These are phyloP conservation scores for Diplosphaera chodatii DNA, from an alignment of 139 green algal genomes.

Conservation along the genomic window DNA sequence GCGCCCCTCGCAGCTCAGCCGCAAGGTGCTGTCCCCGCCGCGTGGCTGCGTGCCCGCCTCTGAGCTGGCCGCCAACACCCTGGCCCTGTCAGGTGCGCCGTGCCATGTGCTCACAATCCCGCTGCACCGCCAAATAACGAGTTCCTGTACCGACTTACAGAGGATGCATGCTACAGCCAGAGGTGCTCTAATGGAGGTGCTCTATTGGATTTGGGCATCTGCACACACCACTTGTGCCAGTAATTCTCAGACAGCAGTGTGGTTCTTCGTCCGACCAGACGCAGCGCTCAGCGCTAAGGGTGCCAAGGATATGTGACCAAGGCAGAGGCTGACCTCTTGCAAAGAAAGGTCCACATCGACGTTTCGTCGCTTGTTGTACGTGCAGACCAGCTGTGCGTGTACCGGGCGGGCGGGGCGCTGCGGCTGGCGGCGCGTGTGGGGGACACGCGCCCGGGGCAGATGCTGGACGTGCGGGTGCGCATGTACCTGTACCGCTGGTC, in stretches of 20 bases:
- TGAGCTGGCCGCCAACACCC: constrained; percentile 66
- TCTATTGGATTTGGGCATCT: too few relatives aligned
- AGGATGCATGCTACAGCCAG: too few relatives aligned
- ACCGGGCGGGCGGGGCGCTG: neutral
- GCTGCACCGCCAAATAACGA: too few relatives aligned
- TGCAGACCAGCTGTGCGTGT: neutral
- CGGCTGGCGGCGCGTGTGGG: constrained; percentile 17
- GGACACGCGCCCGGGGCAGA: constrained; percentile 72
- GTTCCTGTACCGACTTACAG: too few relatives aligned
- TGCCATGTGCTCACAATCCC: too few relatives aligned
- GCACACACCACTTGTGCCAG: too few relatives aligned
- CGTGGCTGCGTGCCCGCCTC: constrained; percentile 47
- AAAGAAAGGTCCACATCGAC: too few relatives aligned
- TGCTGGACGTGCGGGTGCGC: constrained; percentile 47
- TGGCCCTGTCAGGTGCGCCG: constrained; percentile 66
- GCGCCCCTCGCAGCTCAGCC: constrained; percentile 37
- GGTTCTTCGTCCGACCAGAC: too few relatives aligned
- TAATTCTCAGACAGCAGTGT: too few relatives aligned
- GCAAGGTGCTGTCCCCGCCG: constrained; percentile 43
- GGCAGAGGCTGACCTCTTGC: constrained; percentile 67
- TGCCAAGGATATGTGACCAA: constrained; percentile 71
- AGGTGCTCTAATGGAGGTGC: too few relatives aligned
- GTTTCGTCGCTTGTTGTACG: too few relatives aligned
- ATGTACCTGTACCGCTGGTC: constrained; percentile 71
- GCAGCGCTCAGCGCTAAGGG: too few relatives aligned